Evolutionary conservation across 495 filamentous ascomycete genomes (phyloP).

Genomic region (Penicillium paxilli): DNA sequence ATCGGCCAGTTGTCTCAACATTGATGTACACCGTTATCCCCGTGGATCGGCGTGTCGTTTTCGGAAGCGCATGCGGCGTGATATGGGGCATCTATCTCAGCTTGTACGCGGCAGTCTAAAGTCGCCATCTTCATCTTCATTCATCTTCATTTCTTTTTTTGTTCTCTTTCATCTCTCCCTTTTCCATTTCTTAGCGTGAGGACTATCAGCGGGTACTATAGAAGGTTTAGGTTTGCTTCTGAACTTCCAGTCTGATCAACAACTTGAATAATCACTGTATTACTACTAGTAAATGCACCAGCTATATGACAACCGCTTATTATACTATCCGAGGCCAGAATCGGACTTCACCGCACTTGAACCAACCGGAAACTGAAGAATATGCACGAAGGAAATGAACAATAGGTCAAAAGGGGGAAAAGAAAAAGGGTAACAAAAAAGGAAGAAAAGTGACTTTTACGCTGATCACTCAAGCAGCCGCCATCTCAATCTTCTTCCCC

Average conservation of each 20-base stretch:
- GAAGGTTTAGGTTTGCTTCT: not conserved
- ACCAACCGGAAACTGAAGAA: conserved; percentile 1
- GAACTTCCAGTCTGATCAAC: not conserved
- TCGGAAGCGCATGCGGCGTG: conserved; percentile 77
- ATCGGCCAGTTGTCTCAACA: conserved; percentile 81
- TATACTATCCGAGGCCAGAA: not conserved
- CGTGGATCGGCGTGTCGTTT: conserved; percentile 71
- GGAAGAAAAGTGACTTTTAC: not conserved
- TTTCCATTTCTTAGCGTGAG: conserved; percentile 2
- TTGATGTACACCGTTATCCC: conserved; percentile 80
- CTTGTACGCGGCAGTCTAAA: conserved; percentile 53
- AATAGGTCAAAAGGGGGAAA: not conserved
- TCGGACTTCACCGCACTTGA: not conserved
- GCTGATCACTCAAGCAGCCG: conserved; percentile 33
- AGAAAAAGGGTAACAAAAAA: conserved; percentile 13
- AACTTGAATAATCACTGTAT: conserved; percentile 2
- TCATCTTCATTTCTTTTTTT: conserved; percentile 1
- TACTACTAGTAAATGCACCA: not conserved
- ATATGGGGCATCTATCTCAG: conserved; percentile 89
- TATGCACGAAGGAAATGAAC: not conserved
- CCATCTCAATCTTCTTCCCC: conserved; percentile 73
- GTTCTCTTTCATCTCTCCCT: too few relatives aligned
- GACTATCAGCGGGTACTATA: not conserved
- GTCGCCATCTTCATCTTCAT: not conserved
- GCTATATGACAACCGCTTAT: conserved; percentile 7